Evolutionary conservation across 2,329 filamentous ascomycete genomes (phyloP).

Genomic region (Bipolaris zeicola): DNA sequence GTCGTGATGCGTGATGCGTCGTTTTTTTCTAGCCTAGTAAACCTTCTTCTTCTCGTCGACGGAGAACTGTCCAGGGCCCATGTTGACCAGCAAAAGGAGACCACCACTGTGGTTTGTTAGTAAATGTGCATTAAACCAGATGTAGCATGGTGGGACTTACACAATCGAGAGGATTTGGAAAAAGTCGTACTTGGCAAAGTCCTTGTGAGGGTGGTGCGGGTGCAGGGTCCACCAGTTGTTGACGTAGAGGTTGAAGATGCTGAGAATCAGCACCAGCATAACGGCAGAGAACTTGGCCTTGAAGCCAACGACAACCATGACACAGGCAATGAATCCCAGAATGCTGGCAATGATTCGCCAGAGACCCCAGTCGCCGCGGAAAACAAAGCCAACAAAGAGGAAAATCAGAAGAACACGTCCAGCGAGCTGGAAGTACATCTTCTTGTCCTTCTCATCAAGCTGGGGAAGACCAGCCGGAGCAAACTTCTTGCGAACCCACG

Average conservation of each 20-base stretch:
- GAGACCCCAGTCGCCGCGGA: slow-evolving; percentile 89
- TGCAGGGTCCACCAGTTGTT: slow-evolving; percentile 99
- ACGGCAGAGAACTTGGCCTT: slow-evolving; percentile 99
- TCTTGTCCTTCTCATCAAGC: slow-evolving; percentile 98
- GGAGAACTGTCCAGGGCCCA: slow-evolving; percentile 95
- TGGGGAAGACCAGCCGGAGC: slow-evolving; percentile 92
- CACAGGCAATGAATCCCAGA: slow-evolving; percentile 85
- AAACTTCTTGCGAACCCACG: slow-evolving; percentile 97
- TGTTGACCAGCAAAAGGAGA: slow-evolving; percentile 95
- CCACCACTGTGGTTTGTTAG: slow-evolving; percentile 66
- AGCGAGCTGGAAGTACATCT: slow-evolving; percentile 99
- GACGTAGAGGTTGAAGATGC: slow-evolving; percentile 93
- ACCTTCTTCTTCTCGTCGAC: slow-evolving; percentile 99
- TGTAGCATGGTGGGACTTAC: slow-evolving; percentile 54
- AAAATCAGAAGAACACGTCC: slow-evolving; percentile 96
- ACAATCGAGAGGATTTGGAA: slow-evolving; percentile 99
- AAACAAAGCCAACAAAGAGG: slow-evolving; percentile 95
- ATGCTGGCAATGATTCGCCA: slow-evolving; percentile 84
- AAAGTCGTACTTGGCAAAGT: slow-evolving; percentile 99
- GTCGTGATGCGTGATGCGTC: slow-evolving; percentile 18
- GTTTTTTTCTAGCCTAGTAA: slow-evolving; percentile 70
- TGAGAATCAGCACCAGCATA: slow-evolving; percentile 91
- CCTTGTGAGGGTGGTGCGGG: slow-evolving; percentile 97
- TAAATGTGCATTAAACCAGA: not conserved
- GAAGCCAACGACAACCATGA: slow-evolving; percentile 99